Percentiles rank a stretch among this genome's conserved stretches.
These are phyloP conservation scores for Clohesyomyces aquaticus DNA, from an alignment of 495 filamentous ascomycete species.

Conservation along the genomic window DNA sequence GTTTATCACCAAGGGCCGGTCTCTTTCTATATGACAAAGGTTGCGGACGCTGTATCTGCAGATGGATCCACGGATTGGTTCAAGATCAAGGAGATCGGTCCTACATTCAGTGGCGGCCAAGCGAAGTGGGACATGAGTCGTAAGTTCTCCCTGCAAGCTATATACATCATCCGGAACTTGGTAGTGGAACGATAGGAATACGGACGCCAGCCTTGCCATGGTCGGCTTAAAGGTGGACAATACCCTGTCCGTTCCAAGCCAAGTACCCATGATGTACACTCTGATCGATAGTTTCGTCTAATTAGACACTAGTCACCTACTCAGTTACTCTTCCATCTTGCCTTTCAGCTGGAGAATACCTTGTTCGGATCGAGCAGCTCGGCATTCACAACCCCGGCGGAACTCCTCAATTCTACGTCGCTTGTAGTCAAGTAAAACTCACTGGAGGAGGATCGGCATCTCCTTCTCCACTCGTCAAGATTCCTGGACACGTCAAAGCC, in stretches of 20 bases:
- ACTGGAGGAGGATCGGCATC: conserved; percentile 30
- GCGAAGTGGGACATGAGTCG: conserved; percentile 33
- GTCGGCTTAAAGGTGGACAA: no score
- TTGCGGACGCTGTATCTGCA: conserved; percentile 29
- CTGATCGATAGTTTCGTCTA: no score
- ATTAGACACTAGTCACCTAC: conserved; percentile 43
- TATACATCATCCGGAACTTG: no score
- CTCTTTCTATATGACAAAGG: conserved; percentile 51
- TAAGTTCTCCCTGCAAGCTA: conserved; percentile 1
- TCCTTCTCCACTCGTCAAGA: conserved; percentile 36
- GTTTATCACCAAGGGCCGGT: conserved; percentile 67
- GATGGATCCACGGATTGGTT: conserved; percentile 40
- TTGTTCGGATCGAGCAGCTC: conserved; percentile 41
- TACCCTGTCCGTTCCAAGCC: no score
- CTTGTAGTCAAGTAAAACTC: conserved; percentile 40
- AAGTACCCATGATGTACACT: no score
- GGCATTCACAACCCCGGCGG: conserved; percentile 59
- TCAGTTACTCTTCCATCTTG: conserved; percentile 37
- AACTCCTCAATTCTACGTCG: conserved; percentile 56
- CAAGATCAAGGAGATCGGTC: conserved; percentile 45
- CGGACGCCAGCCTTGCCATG: no score
- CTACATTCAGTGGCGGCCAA: conserved; percentile 27
- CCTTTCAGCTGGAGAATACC: conserved; percentile 38
- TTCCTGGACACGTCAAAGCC: conserved; percentile 60
- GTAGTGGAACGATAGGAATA: no score